A percentile compares a stretch with the other conserved stretches of the same genome.
These are phyloP conservation scores for Podaxis pistillaris DNA, from an alignment of 768 basidiomycete genomes.

Conservation along the genomic window DNA sequence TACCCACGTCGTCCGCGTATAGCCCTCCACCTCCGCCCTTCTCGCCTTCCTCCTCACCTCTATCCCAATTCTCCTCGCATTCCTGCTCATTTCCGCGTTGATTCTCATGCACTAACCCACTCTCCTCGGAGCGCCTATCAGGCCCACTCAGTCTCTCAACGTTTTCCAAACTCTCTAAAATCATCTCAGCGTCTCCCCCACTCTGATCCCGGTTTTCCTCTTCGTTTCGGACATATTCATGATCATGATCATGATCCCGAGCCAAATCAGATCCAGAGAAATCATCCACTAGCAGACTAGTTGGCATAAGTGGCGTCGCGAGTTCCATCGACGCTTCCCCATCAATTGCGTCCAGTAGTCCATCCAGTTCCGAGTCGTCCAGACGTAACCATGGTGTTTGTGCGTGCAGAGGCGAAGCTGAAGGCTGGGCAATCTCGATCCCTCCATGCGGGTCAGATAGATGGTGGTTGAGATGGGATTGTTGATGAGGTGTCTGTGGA, in stretches of 20 bases:
- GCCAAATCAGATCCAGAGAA: not conserved
- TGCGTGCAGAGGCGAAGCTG: not conserved
- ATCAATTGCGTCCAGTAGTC: conserved; percentile 32
- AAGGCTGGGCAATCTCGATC: not conserved
- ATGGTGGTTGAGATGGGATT: not conserved
- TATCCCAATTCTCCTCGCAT: too few relatives aligned
- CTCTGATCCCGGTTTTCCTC: not conserved
- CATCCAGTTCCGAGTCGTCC: conserved; percentile 9
- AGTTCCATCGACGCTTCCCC: conserved; percentile 51
- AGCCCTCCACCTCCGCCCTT: not conserved
- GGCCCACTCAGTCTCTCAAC: not conserved
- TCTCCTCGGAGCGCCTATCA: too few relatives aligned
- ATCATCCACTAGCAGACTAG: conserved; percentile 9
- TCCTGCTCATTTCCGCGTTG: too few relatives aligned
- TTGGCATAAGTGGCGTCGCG: conserved; percentile 46
- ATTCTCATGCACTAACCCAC: too few relatives aligned
- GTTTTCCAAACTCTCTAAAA: not conserved
- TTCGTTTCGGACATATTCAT: not conserved
- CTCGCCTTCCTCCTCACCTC: not conserved
- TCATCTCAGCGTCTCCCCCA: conserved; percentile 2
- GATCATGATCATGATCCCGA: not conserved
- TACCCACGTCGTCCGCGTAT: not conserved
- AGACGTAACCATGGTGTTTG: not conserved
- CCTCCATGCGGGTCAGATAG: not conserved
- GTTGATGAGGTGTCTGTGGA: not conserved